Conservation (phyloP, 257 asterid genomes). For the Salvia rosmarinus region DNA sequence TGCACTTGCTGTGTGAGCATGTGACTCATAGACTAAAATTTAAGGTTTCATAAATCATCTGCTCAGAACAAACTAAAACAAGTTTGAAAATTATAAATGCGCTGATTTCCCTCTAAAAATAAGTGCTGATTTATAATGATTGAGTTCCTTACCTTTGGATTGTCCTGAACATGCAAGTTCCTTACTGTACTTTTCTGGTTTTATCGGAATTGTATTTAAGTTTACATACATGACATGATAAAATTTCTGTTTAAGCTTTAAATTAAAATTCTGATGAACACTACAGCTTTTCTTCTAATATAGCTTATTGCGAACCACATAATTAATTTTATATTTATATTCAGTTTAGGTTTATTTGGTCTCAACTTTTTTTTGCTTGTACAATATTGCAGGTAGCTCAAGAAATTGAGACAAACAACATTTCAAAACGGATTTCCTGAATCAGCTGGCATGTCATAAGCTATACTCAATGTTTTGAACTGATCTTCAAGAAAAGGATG, state of each 20-base stretch:
- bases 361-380: slow-evolving; percentile 12
- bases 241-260: not conserved
- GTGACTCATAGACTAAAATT: not conserved
- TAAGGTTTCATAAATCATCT: slow-evolving; percentile 7
- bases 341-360: slow-evolving; percentile 13
- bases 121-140: slow-evolving; percentile 27
- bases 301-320: slow-evolving; percentile 8
- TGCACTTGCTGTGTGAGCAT: not conserved
- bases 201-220: not conserved
- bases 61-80: slow-evolving; percentile 3
- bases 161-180: slow-evolving; percentile 23
- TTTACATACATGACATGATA: not conserved
- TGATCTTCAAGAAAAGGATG: not conserved
- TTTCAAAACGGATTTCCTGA: slow-evolving; percentile 88
- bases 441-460: slow-evolving; percentile 72
- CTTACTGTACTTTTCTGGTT: not conserved
- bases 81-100: too few relatives aligned
- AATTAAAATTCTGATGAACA: not conserved
- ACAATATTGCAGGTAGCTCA: slow-evolving; percentile 78
- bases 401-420: slow-evolving; percentile 76
- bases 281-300: not conserved
- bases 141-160: slow-evolving; percentile 16
- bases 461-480: slow-evolving; percentile 20
- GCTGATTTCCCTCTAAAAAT: too few relatives aligned
- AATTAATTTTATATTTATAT: not conserved